Conservation (phyloP, 1,139 yeast species). For the Blastobotrys elegans region DNA sequence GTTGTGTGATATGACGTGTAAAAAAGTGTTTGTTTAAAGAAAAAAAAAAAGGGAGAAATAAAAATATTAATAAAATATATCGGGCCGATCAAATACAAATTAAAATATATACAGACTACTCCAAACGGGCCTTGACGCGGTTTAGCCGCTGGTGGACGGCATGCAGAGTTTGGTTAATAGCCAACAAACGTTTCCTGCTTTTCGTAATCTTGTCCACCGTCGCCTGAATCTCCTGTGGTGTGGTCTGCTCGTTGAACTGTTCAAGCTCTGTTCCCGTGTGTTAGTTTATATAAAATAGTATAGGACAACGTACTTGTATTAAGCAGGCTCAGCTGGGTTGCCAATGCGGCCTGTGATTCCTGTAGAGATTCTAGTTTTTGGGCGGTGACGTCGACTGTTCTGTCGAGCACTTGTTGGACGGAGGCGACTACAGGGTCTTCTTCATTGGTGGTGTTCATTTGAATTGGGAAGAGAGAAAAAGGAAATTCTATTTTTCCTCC, state of each 20-base stretch:
- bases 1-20: background rate
- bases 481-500: constrained; percentile 1
- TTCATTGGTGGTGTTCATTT: background rate
- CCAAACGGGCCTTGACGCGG: constrained; percentile 16
- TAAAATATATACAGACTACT: background rate
- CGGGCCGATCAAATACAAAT: background rate
- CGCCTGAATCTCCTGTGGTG: constrained; percentile 22
- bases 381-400: constrained; percentile 27
- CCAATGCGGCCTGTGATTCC: constrained; percentile 27
- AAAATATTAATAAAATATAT: too few species aligned
- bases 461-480: background rate
- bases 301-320: constrained; percentile 19
- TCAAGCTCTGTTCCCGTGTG: constrained; percentile 19
- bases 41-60: background rate
- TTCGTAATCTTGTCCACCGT: constrained; percentile 20
- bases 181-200: constrained; percentile 22
- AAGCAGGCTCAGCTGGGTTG: constrained; percentile 24
- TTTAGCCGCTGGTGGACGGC: constrained; percentile 21
- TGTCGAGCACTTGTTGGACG: constrained; percentile 21
- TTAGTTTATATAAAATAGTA: background rate
- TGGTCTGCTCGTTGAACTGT: constrained; percentile 19
- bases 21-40: background rate
- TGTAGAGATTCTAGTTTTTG: constrained; percentile 27
- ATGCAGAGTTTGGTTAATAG: constrained; percentile 19
- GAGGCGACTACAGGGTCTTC: constrained; percentile 5